Base-by-base conservation (phyloP, 768 basidiomycete species). In the Mycena floridula region DNA sequence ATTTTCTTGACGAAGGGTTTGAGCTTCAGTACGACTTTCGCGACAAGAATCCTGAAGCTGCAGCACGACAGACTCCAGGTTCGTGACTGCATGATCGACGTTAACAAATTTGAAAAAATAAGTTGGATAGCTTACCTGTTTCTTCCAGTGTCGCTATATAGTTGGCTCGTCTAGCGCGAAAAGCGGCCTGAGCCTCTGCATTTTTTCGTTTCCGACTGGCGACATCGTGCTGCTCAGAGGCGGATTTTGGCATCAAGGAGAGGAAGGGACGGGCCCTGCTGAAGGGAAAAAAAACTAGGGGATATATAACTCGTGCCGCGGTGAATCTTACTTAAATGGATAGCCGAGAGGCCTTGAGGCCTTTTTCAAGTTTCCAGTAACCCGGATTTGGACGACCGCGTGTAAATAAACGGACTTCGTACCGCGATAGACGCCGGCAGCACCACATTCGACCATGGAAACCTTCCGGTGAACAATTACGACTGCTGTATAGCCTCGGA, bases 81-180 rank as follows among this genome's bases (percentile, higher is more conserved):
- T 89, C 20, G 85, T 13, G 5, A 37, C 18, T 15, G 35, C n/a
- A n/a, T n/a, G n/a, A n/a, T n/a, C n/a, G n/a, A n/a, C n/a, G n/a
- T n/a, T n/a, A n/a, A n/a, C 22, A 37, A n/a, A n/a, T n/a, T n/a
- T 36, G 37, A 45, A 46, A 38, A 44, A 53, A 57, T 48, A 49
- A 37, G 41, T 25, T 40, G 22, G 20, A 21, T 26, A 49, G 16
- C 35, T 13, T 30, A 77, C 77, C 79, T 70, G 88, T 88, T 59
- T 88, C 88, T 62, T 91, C 89, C 50, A 91, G 77, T 11, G 87
- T 90, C 35, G 85, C 79, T 58, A 91, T 91, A 61, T 91, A 91
- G 63, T 87, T 89, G 40, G 85, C 86, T 52, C 89, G 75, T 52
- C 86, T 67, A 40, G 83, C 84, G 50, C 86, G 73, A 62, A 89